Percentiles rank a stretch among this genome's conserved stretches.
These are phyloP conservation scores for Huntiella savannae DNA, from an alignment of 2,329 filamentous ascomycete genomes.

Conservation along the genomic window DNA sequence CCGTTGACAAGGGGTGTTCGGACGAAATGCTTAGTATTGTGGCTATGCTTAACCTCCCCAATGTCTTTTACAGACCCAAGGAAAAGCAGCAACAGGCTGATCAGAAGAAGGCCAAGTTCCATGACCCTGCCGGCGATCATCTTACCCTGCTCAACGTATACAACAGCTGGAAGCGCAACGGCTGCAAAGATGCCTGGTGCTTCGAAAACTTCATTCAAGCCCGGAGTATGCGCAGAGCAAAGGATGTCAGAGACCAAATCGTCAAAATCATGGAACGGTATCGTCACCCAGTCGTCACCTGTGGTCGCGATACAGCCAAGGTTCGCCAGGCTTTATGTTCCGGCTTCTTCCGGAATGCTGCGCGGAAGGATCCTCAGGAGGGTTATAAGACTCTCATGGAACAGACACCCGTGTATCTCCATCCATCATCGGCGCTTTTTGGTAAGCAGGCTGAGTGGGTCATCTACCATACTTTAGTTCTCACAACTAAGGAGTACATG, in stretches of 20 bases:
- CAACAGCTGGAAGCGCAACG: constrained; percentile 82
- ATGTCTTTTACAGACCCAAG: constrained; percentile 85
- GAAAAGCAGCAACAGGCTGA: constrained; percentile 95
- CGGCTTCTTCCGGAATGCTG: constrained; percentile 90
- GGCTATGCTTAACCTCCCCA: constrained; percentile 74
- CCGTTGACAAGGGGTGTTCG: constrained; percentile 71
- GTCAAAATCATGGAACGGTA: constrained; percentile 89
- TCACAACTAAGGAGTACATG: constrained; percentile 98
- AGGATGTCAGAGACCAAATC: constrained; percentile 83
- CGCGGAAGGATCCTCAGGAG: constrained; percentile 86
- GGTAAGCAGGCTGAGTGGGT: constrained; percentile 95
- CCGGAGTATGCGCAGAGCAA: constrained; percentile 67
- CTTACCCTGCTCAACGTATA: constrained; percentile 91
- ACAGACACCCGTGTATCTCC: constrained; percentile 84
- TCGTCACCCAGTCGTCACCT: constrained; percentile 62
- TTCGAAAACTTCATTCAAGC: constrained; percentile 97
- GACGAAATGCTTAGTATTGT: constrained; percentile 92
- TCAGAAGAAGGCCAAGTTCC: constrained; percentile 94
- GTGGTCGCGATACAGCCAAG: constrained; percentile 69
- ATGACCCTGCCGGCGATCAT: constrained; percentile 87
- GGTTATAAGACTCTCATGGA: constrained; percentile 97
- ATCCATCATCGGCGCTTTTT: constrained; percentile 79
- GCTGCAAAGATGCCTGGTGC: constrained; percentile 77
- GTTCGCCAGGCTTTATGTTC: constrained; percentile 78
- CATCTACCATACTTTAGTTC: constrained; percentile 74